Evolutionary conservation across 108 stramenopile species (phyloP).

Genomic region (Skeletonema grethae): DNA sequence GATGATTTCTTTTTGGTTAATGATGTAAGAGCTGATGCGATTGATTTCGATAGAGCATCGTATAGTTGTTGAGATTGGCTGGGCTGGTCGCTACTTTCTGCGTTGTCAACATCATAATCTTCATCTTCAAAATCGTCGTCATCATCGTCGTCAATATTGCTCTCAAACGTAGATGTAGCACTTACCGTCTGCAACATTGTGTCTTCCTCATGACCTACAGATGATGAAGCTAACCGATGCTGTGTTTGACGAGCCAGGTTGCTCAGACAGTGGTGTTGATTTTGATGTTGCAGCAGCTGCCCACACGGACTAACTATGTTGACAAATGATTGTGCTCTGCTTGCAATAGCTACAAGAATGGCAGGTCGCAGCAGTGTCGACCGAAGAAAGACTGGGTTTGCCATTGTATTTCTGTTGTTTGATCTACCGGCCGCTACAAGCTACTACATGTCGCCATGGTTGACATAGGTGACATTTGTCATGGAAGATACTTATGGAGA

Average conservation of each 20-base stretch:
- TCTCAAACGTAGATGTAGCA: neutral
- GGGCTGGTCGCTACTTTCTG: neutral
- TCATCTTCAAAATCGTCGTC: constrained; percentile 13
- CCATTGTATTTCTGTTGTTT: neutral
- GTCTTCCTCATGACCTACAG: neutral
- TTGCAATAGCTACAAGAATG: neutral
- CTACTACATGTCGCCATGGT: too few relatives aligned
- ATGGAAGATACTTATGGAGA: too few relatives aligned
- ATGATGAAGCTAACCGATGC: neutral
- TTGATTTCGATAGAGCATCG: constrained; percentile 14
- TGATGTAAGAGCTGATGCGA: constrained; percentile 30
- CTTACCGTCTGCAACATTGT: neutral
- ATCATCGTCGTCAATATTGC: neutral
- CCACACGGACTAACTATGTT: neutral
- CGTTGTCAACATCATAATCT: neutral
- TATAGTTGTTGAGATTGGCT: constrained; percentile 4
- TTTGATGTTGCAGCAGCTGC: neutral
- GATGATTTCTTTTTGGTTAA: constrained; percentile 58
- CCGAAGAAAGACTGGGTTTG: neutral
- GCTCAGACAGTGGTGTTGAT: neutral
- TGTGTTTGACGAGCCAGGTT: neutral
- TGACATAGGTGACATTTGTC: too few relatives aligned
- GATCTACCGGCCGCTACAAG: neutral
- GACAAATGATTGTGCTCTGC: neutral
- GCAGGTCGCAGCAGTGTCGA: neutral